Base-by-base conservation (phyloP, 2,329 filamentous ascomycete genomes). In the Chrysoporthe cubensis region DNA sequence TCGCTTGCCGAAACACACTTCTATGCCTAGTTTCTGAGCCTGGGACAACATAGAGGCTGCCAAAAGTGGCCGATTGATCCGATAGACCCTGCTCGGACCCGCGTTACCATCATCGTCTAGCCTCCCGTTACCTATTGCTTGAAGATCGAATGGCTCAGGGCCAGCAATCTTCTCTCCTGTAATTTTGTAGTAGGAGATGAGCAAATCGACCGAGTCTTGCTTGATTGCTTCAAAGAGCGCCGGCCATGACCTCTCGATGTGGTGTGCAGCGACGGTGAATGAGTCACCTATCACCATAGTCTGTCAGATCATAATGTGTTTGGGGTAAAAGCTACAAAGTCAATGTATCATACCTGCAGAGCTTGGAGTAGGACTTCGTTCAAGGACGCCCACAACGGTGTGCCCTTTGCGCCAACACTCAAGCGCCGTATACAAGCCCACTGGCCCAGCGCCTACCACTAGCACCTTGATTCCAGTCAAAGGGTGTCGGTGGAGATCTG, bases 111-210 rank as follows among this genome's bases (percentile, higher is more conserved):
- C 66, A 4, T 68, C 66, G 11, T 57, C 50, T 9, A 44, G 18
- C 4, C 37, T 16, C 1, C 32, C 26, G 1, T 34, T 59, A 3
- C n/a, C 59, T 9, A 66, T 48, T 5, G 44, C 40, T 44, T 66
- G 62, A n/a, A 73, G 68, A 26, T 66, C 59, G 4, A 75, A 46
- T 3, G 65, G 63, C 44, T 70, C 62, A 6, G 71, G 70, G 0
- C 68, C 70, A 3, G 70, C 67, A 7, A 75, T 63, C 21, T 40
- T 69, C 13, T 74, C 71, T 4, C 73, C 73, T 4, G 37, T 73
- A 16, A 72, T 61, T 48, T 72, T 74, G 57, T 74, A 69, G 42
- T 71, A 75, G 3, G 72, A 68, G 4, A 73, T 14, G 65, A 63
- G 64, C 1, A 69, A 65, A 26, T 74, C 69, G 8, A 63, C 40